phyloP scores from a whole-genome alignment of 2,329 filamentous ascomycete species.

The Teratosphaeria gauchensis region DNA sequence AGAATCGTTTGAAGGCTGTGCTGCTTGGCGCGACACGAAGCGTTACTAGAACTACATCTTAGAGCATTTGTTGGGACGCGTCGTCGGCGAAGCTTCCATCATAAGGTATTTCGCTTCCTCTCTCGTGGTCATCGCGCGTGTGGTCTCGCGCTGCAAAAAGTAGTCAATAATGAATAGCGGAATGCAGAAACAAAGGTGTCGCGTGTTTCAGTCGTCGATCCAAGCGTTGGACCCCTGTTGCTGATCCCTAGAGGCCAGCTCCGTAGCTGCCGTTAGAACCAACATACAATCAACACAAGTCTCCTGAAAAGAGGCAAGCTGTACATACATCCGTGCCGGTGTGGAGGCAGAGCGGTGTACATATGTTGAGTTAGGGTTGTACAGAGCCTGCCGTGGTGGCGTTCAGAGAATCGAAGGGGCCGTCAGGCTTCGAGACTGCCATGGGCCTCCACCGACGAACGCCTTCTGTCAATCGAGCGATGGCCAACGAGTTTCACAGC shows the following conservation, averaged over 20 bases:
- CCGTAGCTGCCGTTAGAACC: not conserved
- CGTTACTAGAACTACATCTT: too few species aligned
- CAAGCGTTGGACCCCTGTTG: not conserved
- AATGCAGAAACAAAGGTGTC: not conserved
- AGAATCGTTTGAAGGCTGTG: too few species aligned
- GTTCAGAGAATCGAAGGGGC: not conserved
- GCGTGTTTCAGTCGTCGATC: not conserved
- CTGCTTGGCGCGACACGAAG: too few species aligned
- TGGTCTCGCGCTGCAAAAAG: not conserved
- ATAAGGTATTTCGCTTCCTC: not conserved
- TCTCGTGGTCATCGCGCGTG: not conserved
- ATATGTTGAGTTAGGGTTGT: not conserved
- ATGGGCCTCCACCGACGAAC: slow-evolving; percentile 39
- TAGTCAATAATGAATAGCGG: not conserved
- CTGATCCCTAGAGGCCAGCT: not conserved
- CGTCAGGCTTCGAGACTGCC: slow-evolving; percentile 10
- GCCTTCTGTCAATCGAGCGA: slow-evolving; percentile 22
- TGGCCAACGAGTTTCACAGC: slow-evolving; percentile 19
- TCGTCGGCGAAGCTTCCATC: too few species aligned
- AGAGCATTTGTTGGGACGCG: too few species aligned
- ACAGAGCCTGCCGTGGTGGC: not conserved
- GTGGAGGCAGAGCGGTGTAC: not conserved
- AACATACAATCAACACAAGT: not conserved
- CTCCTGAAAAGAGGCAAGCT: not conserved
- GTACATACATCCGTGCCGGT: not conserved